A percentile compares a stretch with the other conserved stretches of the same genome.
These are phyloP conservation scores for Epichloe bromicola DNA, from an alignment of 2,329 filamentous ascomycete species.

Conservation along the genomic window DNA sequence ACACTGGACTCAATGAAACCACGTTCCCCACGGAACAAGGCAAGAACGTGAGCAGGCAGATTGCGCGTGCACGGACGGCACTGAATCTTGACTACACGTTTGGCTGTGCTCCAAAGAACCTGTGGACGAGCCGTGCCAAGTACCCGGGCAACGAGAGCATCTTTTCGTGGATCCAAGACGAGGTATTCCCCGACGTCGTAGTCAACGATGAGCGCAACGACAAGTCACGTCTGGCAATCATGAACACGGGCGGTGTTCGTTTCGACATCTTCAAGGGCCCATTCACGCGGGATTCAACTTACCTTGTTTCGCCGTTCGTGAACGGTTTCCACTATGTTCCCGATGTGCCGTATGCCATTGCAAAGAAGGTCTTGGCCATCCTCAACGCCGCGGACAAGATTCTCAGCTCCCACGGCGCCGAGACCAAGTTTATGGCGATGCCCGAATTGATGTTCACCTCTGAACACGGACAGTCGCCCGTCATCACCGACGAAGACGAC, in stretches of 20 bases:
- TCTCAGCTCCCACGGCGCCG: constrained; percentile 22
- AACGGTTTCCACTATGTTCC: constrained; percentile 66
- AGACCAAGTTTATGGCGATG: constrained; percentile 34
- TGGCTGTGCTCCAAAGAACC: constrained; percentile 70
- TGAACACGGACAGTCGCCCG: constrained; percentile 2
- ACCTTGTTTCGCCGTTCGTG: constrained; percentile 75
- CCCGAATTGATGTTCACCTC: constrained; percentile 29
- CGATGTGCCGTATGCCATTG: constrained; percentile 67
- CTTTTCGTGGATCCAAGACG: constrained; percentile 64
- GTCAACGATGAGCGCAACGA: constrained; percentile 43
- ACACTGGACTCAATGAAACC: constrained; percentile 57
- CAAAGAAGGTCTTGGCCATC: constrained; percentile 51
- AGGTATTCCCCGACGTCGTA: constrained; percentile 59
- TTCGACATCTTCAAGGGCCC: constrained; percentile 91
- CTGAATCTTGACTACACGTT: constrained; percentile 60
- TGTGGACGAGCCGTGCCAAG: constrained; percentile 70
- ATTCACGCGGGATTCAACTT: constrained; percentile 81
- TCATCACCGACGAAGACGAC: constrained; percentile 2
- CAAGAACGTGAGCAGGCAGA: constrained; percentile 55
- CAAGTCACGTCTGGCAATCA: constrained; percentile 56
- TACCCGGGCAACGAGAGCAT: constrained; percentile 66
- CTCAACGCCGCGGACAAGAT: constrained; percentile 44
- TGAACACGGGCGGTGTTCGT: constrained; percentile 83
- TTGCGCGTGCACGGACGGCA: constrained; percentile 53
- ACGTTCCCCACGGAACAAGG: constrained; percentile 70